Base-by-base conservation (phyloP, 2,329 filamentous ascomycete genomes). In the Colletotrichum scovillei region DNA sequence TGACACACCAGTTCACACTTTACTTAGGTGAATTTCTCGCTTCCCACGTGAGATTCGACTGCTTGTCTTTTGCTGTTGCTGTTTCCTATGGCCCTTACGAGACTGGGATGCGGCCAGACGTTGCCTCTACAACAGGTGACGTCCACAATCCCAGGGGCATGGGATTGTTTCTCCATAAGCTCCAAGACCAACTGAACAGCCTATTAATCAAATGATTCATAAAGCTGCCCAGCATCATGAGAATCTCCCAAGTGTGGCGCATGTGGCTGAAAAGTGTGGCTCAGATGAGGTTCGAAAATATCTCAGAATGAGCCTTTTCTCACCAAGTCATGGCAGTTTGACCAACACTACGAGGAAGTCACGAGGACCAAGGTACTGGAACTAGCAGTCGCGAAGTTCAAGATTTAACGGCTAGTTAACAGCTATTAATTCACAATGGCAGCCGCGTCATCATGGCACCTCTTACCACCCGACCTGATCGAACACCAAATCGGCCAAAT, bases 401-500 rank as follows among this genome's bases (percentile, higher is more conserved):
- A 12, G 4, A 22, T 4, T 32, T 6, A 24, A 22, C 42, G 16
- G 7, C 35, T 6, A 5, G 14, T 7, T 3, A 8, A 22, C 0
- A 46, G 8, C 19, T 4, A 22, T 22, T n/a, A 8, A 64, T 5
- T 28, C 32, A 28, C 8, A 12, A 75, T 75, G 74, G 12, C 71
- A 8, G 26, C 30, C 2, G 3, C 67, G 16, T 12, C 69, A 24
- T 60, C 63, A 67, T 75, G 73, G 70, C 67, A 32, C 12, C 60
- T 70, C 49, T 76, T 88, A 9, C 81, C 86, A 0, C 76, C 77
- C n/a, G 86, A 88, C 8, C 74, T 87, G 1, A 81, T 88, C 76
- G 84, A 86, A 71, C 79, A 84, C 14, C 87, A 88, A 77, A 78
- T 88, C 12, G 84, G 83, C 1, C 86, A 85, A 67, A 81, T 89